Percentiles rank a stretch among this genome's conserved stretches.
Evolutionary conservation across 2,329 filamentous ascomycete genomes (phyloP).

Genomic region (Orbilia javanica): DNA sequence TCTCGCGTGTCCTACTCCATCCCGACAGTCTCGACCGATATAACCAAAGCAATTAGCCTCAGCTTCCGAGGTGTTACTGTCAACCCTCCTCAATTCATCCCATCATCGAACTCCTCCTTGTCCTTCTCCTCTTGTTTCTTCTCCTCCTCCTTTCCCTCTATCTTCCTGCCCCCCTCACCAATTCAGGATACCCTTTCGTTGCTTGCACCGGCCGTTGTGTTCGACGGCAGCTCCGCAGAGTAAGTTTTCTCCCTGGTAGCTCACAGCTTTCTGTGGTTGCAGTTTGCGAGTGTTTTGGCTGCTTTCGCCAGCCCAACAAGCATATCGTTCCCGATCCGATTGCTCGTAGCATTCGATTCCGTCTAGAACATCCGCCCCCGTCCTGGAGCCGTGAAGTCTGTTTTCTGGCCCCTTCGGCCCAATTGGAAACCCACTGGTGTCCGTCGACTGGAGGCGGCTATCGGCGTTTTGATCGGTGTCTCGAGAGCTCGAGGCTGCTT

Average conservation of each 20-base stretch:
- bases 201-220: conserved; percentile 47
- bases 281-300: conserved; percentile 48
- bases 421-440: neutral
- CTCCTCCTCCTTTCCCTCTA: conserved; percentile 54
- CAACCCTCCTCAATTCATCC: conserved; percentile 45
- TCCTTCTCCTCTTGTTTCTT: conserved; percentile 61
- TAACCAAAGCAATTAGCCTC: conserved; percentile 48
- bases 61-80: conserved; percentile 50
- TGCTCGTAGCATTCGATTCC: conserved; percentile 1
- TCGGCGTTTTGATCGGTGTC: too few species aligned
- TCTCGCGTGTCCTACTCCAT: conserved; percentile 43
- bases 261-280: conserved; percentile 19
- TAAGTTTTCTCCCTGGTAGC: conserved; percentile 28
- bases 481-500: too few species aligned
- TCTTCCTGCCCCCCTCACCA: conserved; percentile 38
- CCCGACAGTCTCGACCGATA: conserved; percentile 35
- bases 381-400: neutral
- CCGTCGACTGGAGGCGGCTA: neutral
- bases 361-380: neutral
- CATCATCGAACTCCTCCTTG: conserved; percentile 59
- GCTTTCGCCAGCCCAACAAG: conserved; percentile 27
- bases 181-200: conserved; percentile 46
- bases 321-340: conserved; percentile 32
- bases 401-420: neutral
- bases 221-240: conserved; percentile 25